Evolutionary conservation across 2,329 filamentous ascomycete genomes (phyloP).

Genomic region (Fusarium concolor): DNA sequence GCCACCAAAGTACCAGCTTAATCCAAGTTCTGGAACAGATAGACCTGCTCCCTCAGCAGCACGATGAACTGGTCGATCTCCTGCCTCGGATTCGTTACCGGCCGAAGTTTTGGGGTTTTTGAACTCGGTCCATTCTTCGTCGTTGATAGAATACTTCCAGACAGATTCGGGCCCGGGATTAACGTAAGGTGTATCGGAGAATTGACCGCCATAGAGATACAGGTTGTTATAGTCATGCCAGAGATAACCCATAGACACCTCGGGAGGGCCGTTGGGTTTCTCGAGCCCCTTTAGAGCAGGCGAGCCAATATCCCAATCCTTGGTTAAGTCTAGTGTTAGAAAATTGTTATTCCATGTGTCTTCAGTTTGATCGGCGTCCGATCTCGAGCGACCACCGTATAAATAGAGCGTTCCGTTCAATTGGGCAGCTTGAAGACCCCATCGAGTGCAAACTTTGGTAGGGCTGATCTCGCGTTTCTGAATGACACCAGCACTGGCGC

Average conservation of each 20-base stretch:
- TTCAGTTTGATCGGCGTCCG: conserved; percentile 64
- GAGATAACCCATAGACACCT: conserved; percentile 78
- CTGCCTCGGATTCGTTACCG: conserved; percentile 70
- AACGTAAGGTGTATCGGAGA: conserved; percentile 70
- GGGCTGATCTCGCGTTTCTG: conserved; percentile 42
- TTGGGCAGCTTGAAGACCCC: conserved; percentile 75
- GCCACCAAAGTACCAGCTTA: conserved; percentile 84
- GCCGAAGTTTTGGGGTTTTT: conserved; percentile 69
- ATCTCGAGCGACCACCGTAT: conserved; percentile 77
- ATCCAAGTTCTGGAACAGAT: conserved; percentile 74
- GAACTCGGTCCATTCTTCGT: conserved; percentile 72
- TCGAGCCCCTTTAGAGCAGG: conserved; percentile 72
- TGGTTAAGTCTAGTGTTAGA: conserved; percentile 76
- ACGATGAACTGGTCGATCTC: conserved; percentile 69
- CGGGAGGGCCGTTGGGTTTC: conserved; percentile 75
- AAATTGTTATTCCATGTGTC: conserved; percentile 84
- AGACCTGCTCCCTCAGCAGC: conserved; percentile 80
- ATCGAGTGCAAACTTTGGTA: conserved; percentile 69
- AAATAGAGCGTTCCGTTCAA: conserved; percentile 82
- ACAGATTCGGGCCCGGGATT: conserved; percentile 70
- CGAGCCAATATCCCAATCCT: conserved; percentile 75
- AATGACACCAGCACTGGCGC: conserved; percentile 62
- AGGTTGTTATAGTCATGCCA: conserved; percentile 79
- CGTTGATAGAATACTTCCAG: conserved; percentile 76
- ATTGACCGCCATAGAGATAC: conserved; percentile 80